Conservation (phyloP, 1,139 yeast genomes). For the Blastobotrys illinoisensis region DNA sequence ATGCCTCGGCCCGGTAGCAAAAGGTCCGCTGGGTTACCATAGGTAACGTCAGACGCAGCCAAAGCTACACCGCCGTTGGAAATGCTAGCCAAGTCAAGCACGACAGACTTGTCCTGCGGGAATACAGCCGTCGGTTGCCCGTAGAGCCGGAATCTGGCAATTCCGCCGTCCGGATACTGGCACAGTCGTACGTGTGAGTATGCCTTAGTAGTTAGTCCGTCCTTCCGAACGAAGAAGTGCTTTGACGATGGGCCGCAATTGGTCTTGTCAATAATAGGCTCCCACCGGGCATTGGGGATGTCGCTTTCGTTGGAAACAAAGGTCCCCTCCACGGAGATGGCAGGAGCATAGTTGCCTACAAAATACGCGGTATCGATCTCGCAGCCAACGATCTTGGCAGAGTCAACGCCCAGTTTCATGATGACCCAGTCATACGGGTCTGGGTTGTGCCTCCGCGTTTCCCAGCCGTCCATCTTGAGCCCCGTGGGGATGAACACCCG, state of each 20-base stretch:
- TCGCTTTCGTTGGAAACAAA: conserved; percentile 34
- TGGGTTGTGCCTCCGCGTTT: conserved; percentile 85
- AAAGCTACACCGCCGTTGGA: conserved; percentile 85
- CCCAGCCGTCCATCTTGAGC: conserved; percentile 72
- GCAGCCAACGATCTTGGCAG: conserved; percentile 72
- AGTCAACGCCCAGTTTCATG: conserved; percentile 73
- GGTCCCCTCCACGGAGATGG: conserved; percentile 75
- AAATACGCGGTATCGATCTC: conserved; percentile 91
- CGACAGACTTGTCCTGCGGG: conserved; percentile 42
- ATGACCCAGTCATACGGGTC: conserved; percentile 84
- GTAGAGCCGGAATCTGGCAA: conserved; percentile 85
- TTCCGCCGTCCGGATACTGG: conserved; percentile 95
- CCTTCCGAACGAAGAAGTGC: conserved; percentile 63
- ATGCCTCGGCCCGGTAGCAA: conserved; percentile 88
- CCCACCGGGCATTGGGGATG: conserved; percentile 49
- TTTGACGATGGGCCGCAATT: conserved; percentile 87
- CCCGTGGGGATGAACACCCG: conserved; percentile 77
- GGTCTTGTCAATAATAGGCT: conserved; percentile 53
- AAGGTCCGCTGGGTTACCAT: conserved; percentile 83
- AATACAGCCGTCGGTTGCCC: conserved; percentile 70
- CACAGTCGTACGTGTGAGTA: conserved; percentile 78
- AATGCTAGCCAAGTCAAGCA: conserved; percentile 74
- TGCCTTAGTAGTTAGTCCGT: conserved; percentile 46
- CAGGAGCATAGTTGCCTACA: conserved; percentile 92
- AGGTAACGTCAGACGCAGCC: conserved; percentile 81